Conservation (phyloP, 1,284 basidiomycete species). For the Fomitopsis palustris region DNA sequence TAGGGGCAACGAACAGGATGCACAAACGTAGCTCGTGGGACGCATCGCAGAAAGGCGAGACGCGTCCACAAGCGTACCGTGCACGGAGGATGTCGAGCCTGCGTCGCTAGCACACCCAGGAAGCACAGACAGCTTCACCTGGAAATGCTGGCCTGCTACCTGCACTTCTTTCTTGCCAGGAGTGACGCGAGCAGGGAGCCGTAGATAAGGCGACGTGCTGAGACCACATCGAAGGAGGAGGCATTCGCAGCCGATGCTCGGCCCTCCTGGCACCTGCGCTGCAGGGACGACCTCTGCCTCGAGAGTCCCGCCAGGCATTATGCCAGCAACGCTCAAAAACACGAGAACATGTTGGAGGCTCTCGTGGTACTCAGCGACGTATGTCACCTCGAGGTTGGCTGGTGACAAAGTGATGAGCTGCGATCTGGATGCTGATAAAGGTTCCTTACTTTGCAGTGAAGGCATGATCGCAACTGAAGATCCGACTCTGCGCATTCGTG, state of each 20-base stretch:
- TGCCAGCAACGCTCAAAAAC: constrained; percentile 52
- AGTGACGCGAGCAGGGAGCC: constrained; percentile 61
- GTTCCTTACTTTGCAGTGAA: constrained; percentile 17
- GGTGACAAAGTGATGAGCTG: neutral
- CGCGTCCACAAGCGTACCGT: constrained; percentile 59
- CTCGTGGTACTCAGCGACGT: constrained; percentile 84
- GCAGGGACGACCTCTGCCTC: constrained; percentile 61
- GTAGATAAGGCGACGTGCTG: constrained; percentile 52
- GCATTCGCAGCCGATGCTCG: constrained; percentile 41
- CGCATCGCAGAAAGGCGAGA: constrained; percentile 49
- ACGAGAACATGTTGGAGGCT: constrained; percentile 73
- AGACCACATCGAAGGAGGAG: constrained; percentile 61
- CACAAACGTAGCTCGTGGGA: constrained; percentile 65
- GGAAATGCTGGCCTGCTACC: constrained; percentile 39
- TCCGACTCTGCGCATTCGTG: constrained; percentile 24
- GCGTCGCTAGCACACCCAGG: constrained; percentile 7
- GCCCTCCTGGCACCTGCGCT: constrained; percentile 28
- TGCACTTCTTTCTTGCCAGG: constrained; percentile 61
- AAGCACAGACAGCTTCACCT: constrained; percentile 57
- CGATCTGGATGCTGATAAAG: neutral
- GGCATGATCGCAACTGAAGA: constrained; percentile 24
- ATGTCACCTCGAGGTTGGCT: constrained; percentile 51
- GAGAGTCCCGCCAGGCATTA: constrained; percentile 43
- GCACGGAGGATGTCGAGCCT: neutral
- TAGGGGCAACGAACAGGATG: constrained; percentile 73